Percentiles rank a stretch among this genome's conserved stretches.
Evolutionary conservation across 257 asterid genomes (phyloP).

Genomic region (Rhazya stricta): DNA sequence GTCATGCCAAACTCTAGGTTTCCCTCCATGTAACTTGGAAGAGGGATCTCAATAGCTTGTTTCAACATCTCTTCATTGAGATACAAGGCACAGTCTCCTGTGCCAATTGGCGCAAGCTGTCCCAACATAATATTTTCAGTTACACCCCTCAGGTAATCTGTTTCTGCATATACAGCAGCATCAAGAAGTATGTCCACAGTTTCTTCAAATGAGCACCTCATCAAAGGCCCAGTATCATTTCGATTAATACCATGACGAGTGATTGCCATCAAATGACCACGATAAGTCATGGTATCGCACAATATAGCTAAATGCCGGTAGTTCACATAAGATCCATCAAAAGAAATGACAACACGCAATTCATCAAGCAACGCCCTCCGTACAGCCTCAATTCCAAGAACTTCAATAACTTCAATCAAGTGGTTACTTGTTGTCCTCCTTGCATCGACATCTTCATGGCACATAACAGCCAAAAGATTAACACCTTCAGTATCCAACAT

Average conservation of each 20-base stretch:
- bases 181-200: constrained; percentile 96
- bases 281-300: constrained; percentile 99
- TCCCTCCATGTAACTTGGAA: constrained; percentile 95
- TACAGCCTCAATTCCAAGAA: constrained; percentile 97
- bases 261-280: constrained; percentile 99
- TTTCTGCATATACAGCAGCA: constrained; percentile 94
- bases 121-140: constrained; percentile 98
- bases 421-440: constrained; percentile 91
- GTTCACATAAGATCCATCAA: constrained; percentile 96
- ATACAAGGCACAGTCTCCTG: constrained; percentile 79
- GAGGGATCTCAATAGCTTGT: constrained; percentile 82
- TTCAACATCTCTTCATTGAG: constrained; percentile 92
- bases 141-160: constrained; percentile 82
- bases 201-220: constrained; percentile 99
- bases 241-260: constrained; percentile 98
- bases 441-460: constrained; percentile 91
- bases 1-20: constrained; percentile 93
- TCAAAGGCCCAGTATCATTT: constrained; percentile 97
- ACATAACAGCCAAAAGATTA: constrained; percentile 89
- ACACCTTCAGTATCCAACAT: constrained; percentile 99
- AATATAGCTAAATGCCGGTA: constrained; percentile 89
- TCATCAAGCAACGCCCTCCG: constrained; percentile 90
- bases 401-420: constrained; percentile 93
- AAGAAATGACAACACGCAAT: constrained; percentile 94
- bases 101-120: constrained; percentile 98